Conservation (phyloP, 2,329 filamentous ascomycete genomes). For the Fusarium neocosmosporiellum region DNA sequence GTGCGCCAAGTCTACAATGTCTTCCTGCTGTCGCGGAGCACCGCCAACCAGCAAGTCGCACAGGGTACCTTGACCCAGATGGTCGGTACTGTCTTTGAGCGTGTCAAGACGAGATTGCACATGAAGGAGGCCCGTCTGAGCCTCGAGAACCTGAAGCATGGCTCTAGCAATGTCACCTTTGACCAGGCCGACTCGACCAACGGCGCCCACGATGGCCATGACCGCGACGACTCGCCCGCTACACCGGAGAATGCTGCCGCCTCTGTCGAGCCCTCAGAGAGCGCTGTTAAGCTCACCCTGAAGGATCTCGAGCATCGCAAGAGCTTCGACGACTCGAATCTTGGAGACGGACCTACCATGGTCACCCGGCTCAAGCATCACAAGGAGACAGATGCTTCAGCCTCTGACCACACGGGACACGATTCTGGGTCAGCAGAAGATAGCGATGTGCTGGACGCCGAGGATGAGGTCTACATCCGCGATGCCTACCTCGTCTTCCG, state of each 20-base stretch:
- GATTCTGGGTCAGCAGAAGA: conserved; percentile 68
- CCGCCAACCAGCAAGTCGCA: conserved; percentile 94
- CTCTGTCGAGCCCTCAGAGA: conserved; percentile 47
- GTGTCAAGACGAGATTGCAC: conserved; percentile 86
- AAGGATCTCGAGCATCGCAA: conserved; percentile 76
- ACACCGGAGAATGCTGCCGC: conserved; percentile 40
- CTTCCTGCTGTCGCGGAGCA: conserved; percentile 93
- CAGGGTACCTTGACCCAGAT: conserved; percentile 98
- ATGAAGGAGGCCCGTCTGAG: conserved; percentile 84
- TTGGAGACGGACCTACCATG: conserved; percentile 75
- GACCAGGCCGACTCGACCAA: conserved; percentile 57
- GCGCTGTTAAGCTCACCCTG: conserved; percentile 69
- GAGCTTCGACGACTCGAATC: conserved; percentile 75
- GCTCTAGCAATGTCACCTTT: conserved; percentile 64
- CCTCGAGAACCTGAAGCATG: conserved; percentile 62
- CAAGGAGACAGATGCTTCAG: conserved; percentile 55
- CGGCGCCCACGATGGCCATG: conserved; percentile 53
- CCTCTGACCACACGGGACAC: conserved; percentile 64
- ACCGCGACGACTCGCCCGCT: conserved; percentile 49
- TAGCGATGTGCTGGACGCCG: conserved; percentile 71
- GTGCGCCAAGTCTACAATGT: conserved; percentile 99
- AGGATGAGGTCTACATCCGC: conserved; percentile 96
- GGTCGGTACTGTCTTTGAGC: conserved; percentile 97
- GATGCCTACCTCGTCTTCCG: conserved; percentile 98
- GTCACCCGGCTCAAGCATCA: conserved; percentile 69